phyloP scores from a whole-genome alignment of 768 basidiomycete genomes.

The Kwoniella heveanensis region DNA sequence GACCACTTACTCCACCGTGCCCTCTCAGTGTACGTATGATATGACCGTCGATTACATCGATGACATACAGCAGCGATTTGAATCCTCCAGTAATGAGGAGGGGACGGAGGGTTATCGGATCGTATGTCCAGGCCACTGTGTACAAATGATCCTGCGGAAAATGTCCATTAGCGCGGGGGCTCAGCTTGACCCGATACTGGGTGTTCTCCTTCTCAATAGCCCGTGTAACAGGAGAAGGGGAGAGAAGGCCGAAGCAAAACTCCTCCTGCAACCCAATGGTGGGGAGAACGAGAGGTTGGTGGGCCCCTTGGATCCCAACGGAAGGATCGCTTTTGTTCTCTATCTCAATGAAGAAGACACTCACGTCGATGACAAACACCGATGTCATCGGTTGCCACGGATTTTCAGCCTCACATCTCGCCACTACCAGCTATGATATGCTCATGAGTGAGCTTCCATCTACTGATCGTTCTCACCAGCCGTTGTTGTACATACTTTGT shows the following conservation, averaged over 20 bases:
- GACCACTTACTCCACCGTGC: conserved; percentile 44
- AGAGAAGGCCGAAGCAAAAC: no score
- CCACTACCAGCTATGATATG: conserved; percentile 11
- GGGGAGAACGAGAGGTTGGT: no score
- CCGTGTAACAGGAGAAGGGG: no score
- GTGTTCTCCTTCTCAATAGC: no score
- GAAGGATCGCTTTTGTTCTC: no score
- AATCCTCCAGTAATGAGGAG: conserved; percentile 39
- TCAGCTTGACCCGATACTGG: no score
- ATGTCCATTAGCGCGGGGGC: background rate
- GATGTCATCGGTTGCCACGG: conserved; percentile 1
- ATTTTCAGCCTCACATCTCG: conserved; percentile 14
- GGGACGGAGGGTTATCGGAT: conserved; percentile 36
- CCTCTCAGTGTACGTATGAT: conserved; percentile 34
- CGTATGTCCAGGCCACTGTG: conserved; percentile 41
- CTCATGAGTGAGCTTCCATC: background rate
- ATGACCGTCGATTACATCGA: conserved; percentile 17
- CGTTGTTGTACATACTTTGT: background rate
- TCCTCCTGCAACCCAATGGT: no score
- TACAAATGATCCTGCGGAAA: conserved; percentile 28
- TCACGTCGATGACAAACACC: conserved; percentile 10
- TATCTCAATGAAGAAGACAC: no score
- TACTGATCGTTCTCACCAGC: no score
- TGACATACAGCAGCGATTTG: conserved; percentile 37
- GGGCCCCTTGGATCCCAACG: no score